Evolutionary conservation across 371 early-diverging fungal genomes (phyloP).

Genomic region (Circinella umbellata): DNA sequence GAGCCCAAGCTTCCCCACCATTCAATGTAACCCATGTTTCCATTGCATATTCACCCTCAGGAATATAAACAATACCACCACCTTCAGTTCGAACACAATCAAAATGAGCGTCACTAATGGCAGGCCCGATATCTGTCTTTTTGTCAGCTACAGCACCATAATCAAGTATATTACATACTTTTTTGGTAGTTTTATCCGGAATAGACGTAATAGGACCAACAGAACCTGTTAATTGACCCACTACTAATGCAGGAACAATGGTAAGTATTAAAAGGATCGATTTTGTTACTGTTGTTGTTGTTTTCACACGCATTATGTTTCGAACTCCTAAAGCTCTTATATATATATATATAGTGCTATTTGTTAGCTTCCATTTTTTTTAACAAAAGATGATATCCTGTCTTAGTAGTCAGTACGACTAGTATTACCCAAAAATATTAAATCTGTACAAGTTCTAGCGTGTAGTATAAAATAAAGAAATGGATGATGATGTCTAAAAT

Average conservation of each 20-base stretch:
- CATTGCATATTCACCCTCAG: conserved; percentile 12
- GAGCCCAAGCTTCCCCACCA: conserved; percentile 4
- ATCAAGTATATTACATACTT: conserved; percentile 1
- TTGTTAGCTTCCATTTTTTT: too few species aligned
- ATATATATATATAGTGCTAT: too few species aligned
- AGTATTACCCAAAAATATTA: too few species aligned
- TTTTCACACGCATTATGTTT: too few species aligned
- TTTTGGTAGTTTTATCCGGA: neutral
- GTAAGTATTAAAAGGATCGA: neutral
- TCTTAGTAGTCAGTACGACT: too few species aligned
- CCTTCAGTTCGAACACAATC: neutral
- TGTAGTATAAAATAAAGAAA: too few species aligned
- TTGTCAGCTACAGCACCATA: conserved; percentile 14
- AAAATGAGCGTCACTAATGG: neutral
- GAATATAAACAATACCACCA: conserved; percentile 9
- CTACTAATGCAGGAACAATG: neutral
- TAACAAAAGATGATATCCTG: too few species aligned
- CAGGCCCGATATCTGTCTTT: conserved; percentile 1
- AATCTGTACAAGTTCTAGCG: too few species aligned
- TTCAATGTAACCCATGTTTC: conserved; percentile 9
- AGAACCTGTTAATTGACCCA: conserved; percentile 7
- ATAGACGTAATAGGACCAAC: neutral
- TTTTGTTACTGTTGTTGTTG: neutral
- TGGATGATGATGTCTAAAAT: too few species aligned
- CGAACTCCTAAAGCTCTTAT: too few species aligned